Percentiles rank a stretch among this genome's conserved stretches.
phyloP scores from a whole-genome alignment of 495 filamentous ascomycete genomes.

The Lepidopterella palustris region DNA sequence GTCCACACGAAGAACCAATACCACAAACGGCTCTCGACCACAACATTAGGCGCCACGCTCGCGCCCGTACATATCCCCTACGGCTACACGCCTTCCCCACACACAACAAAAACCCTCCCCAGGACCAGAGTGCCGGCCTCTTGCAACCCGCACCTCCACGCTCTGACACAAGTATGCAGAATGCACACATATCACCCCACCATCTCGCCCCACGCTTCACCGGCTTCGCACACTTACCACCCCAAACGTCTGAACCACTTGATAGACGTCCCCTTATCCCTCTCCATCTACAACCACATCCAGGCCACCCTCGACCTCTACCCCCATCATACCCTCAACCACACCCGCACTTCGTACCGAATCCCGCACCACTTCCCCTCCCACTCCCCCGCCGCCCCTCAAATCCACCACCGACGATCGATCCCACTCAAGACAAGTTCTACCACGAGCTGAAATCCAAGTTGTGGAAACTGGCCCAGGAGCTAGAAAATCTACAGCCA shows the following conservation, averaged over 20 bases:
- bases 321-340: not conserved
- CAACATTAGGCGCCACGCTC: not conserved
- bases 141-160: not conserved
- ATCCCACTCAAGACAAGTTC: not conserved
- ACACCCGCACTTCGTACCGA: conserved; percentile 3
- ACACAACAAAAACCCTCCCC: not conserved
- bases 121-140: not conserved
- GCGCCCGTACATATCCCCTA: conserved; percentile 9
- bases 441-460: conserved; percentile 5
- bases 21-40: not conserved
- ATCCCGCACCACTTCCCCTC: not conserved
- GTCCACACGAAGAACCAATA: not conserved
- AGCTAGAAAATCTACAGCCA: not conserved
- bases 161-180: not conserved
- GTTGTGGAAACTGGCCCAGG: conserved; percentile 6
- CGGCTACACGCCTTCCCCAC: not conserved
- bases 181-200: no score
- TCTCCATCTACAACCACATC: conserved; percentile 5
- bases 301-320: conserved; percentile 1
- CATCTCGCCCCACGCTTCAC: not conserved
- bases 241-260: no score
- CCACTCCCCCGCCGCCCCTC: conserved; percentile 1
- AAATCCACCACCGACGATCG: not conserved
- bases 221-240: not conserved
- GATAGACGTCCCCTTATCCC: not conserved